Evolutionary conservation across 495 filamentous ascomycete genomes (phyloP), one percentile per base, ranked within the genome.

Genomic region (Penicillium mononematosum): DNA sequence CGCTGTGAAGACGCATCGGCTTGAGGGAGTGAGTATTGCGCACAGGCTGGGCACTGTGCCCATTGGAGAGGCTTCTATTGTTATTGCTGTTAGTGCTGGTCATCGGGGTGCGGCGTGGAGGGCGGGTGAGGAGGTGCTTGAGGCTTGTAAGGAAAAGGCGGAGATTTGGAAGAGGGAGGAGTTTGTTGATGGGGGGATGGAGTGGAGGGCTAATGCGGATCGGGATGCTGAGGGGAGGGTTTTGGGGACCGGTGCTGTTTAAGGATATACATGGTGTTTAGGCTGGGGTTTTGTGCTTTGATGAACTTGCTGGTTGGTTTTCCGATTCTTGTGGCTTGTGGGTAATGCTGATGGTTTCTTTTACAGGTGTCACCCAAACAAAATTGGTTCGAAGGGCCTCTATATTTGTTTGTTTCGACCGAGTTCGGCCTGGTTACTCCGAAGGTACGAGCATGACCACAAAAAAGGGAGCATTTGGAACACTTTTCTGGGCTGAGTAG

Each of bases 101-200:
- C 94, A 98, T 79, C 81, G 94, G n/a, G 82, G 85, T 63, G 89
- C 88, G 43, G 94, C 90, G 38, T 98, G 92, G 92, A 75, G 76
- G 61, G 95, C 85, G 0, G 94, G 90, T 0, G 93, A 98, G 77
- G 90, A 93, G 75, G 87, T 91, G 39, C 74, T 98, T 61, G 93
- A 98, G 80, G 75, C 79, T 65, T 90, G 88, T 64, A 98, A 98
- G 76, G 83, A 81, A 64, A 81, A 79, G 57, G 88, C 88, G 41
- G 94, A 98, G 81, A 86, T 98, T 47, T 98, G 94, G 94, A 98
- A 98, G 76, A 77, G 83, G 67, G 94, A 98, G 79, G 87, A 90
- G 65, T 98, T 98, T 82, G 85, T 83, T 55, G 89, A 87, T 63
- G 90, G 89, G 50, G 83, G 77, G 12, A 83, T 81, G 45, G 84